A percentile compares a stretch with the other conserved stretches of the same genome.
Conservation (phyloP, 2,329 filamentous ascomycete genomes). For the Ilyonectria robusta region DNA sequence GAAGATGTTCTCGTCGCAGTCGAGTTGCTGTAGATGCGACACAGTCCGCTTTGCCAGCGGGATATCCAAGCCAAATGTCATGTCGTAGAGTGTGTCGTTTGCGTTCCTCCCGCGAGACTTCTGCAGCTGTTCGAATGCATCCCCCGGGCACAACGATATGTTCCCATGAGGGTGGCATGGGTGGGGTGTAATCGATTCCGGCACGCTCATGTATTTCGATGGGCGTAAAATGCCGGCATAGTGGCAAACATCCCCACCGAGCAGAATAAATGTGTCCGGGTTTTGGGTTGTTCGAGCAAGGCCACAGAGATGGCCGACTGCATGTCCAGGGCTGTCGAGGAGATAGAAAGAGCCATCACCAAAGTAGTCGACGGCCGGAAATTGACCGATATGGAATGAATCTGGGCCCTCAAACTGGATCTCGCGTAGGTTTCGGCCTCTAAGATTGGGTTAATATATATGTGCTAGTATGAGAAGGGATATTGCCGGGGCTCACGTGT, state of each 20-base stretch:
- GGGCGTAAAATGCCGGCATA: constrained; percentile 56
- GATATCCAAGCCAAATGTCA: constrained; percentile 40
- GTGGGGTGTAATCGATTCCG: constrained; percentile 45
- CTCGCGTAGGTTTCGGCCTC: constrained; percentile 47
- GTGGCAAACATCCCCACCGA: constrained; percentile 61
- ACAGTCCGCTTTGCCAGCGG: constrained; percentile 33
- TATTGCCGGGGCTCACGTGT: constrained; percentile 39
- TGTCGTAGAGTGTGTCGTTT: constrained; percentile 36
- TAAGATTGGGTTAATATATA: neutral
- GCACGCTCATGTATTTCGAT: constrained; percentile 52
- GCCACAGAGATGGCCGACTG: constrained; percentile 58
- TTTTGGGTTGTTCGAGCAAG: constrained; percentile 54
- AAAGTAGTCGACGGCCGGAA: constrained; percentile 58
- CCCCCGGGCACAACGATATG: constrained; percentile 33
- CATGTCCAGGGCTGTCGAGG: constrained; percentile 58
- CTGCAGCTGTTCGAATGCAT: constrained; percentile 34
- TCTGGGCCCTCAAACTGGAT: constrained; percentile 43
- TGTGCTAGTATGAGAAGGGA: neutral
- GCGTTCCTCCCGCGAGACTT: constrained; percentile 36
- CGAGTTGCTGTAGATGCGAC: constrained; percentile 35
- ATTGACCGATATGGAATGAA: constrained; percentile 52
- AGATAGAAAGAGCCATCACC: constrained; percentile 59
- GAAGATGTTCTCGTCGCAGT: constrained; percentile 40
- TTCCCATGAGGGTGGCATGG: constrained; percentile 31
- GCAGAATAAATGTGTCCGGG: constrained; percentile 56